Conservation (phyloP, 2,329 filamentous ascomycete genomes). For the Pseudopyrenochaeta lycopersici region DNA sequence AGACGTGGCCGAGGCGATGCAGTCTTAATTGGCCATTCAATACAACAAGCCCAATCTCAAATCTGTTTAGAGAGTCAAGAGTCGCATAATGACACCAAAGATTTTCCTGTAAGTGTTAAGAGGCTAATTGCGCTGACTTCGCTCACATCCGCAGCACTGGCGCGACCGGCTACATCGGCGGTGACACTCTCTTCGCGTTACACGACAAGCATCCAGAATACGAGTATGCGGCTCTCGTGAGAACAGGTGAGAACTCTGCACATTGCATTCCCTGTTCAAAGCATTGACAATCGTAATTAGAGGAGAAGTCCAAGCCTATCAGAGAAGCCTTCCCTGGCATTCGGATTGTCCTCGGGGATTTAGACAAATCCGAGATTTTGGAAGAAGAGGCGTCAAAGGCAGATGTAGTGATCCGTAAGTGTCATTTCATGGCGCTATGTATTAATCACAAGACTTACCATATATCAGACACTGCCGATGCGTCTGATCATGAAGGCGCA, state of each 20-base stretch:
- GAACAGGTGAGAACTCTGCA: constrained; percentile 40
- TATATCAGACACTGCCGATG: constrained; percentile 34
- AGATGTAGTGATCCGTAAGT: constrained; percentile 57
- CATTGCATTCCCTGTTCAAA: too few relatives aligned
- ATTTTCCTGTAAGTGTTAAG: constrained; percentile 29
- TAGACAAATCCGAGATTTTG: constrained; percentile 57
- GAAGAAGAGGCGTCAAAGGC: constrained; percentile 59
- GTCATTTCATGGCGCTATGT: too few relatives aligned
- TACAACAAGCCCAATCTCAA: too few relatives aligned
- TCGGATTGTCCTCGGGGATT: constrained; percentile 58
- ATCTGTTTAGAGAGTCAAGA: too few relatives aligned
- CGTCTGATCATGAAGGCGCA: constrained; percentile 39
- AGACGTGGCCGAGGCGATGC: too few relatives aligned
- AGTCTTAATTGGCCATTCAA: too few relatives aligned
- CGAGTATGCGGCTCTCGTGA: constrained; percentile 55
- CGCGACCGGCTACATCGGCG: constrained; percentile 42
- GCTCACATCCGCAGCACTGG: constrained; percentile 25
- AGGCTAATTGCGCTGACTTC: not conserved
- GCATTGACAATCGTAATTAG: constrained; percentile 25
- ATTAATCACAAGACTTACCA: not conserved
- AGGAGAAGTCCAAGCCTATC: constrained; percentile 54
- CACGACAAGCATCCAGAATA: constrained; percentile 57
- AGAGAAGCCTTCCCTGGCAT: constrained; percentile 56
- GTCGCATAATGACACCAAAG: constrained; percentile 27
- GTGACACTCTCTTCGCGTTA: constrained; percentile 55